Percentiles rank a stretch among this genome's conserved stretches.
Conservation (phyloP, 2,329 filamentous ascomycete species). For the Exserohilum rostratum region DNA sequence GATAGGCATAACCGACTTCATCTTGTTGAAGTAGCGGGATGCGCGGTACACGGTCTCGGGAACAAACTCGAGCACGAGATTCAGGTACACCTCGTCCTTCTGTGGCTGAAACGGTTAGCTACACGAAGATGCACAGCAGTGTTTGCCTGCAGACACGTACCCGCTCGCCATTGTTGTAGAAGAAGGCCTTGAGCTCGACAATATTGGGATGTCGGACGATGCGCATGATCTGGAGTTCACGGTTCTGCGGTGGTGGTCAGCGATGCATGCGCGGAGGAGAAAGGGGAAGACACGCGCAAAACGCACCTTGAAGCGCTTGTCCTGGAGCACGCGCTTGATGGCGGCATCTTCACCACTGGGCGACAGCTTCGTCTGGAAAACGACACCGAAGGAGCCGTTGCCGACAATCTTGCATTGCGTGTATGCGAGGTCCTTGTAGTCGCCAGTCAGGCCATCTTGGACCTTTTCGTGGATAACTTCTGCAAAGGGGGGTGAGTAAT, state of each 20-base stretch:
- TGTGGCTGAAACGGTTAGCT: conserved; percentile 45
- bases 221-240: conserved; percentile 99
- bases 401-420: conserved; percentile 99
- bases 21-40: conserved; percentile 98
- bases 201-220: conserved; percentile 99
- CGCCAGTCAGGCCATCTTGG: conserved; percentile 95
- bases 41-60: conserved; percentile 98
- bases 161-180: conserved; percentile 98
- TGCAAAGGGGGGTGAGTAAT: conserved; percentile 54
- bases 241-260: conserved; percentile 72
- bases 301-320: conserved; percentile 98
- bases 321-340: conserved; percentile 97
- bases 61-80: conserved; percentile 96
- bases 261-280: conserved; percentile 14
- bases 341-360: conserved; percentile 98
- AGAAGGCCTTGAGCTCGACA: conserved; percentile 98
- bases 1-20: conserved; percentile 99
- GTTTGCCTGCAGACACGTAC: conserved; percentile 61
- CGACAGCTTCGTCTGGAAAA: conserved; percentile 98
- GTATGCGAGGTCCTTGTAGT: conserved; percentile 96
- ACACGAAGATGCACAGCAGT: conserved; percentile 20
- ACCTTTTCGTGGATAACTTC: conserved; percentile 99
- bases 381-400: conserved; percentile 97
- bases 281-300: conserved; percentile 18
- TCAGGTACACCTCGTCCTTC: conserved; percentile 97